Percentiles rank a stretch among this genome's conserved stretches.
Conservation (phyloP, 441 rosid species). For the Pelargonium cotyledonis region DNA sequence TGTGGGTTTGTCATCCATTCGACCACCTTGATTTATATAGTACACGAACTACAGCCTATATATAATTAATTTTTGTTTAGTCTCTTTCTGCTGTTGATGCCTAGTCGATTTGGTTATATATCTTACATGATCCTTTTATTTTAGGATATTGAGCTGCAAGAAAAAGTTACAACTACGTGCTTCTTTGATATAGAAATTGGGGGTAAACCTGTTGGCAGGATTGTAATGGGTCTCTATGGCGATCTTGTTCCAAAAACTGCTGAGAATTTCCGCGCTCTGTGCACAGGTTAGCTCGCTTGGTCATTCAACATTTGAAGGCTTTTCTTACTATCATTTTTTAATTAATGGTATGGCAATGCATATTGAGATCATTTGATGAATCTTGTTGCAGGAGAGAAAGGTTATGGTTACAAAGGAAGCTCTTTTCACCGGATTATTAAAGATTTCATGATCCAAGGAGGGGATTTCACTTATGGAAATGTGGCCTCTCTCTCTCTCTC, state of each 20-base stretch:
- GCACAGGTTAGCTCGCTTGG: slow-evolving; percentile 38
- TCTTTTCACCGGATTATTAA: slow-evolving; percentile 61
- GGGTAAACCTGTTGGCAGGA: slow-evolving; percentile 52
- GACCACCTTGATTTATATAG: too few relatives aligned
- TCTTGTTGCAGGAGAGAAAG: slow-evolving; percentile 49
- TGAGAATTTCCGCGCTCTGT: slow-evolving; percentile 58
- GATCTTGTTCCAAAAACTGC: slow-evolving; percentile 58
- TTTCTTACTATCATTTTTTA: not conserved
- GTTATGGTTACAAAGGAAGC: slow-evolving; percentile 55
- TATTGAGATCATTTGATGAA: slow-evolving; percentile 6
- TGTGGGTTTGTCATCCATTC: slow-evolving; percentile 26
- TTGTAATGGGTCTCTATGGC: slow-evolving; percentile 56
- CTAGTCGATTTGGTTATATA: too few relatives aligned
- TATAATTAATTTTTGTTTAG: too few relatives aligned
- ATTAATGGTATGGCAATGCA: slow-evolving; percentile 2
- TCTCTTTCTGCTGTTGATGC: too few relatives aligned
- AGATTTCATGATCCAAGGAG: slow-evolving; percentile 71
- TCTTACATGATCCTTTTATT: slow-evolving; percentile 13
- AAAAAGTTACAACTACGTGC: slow-evolving; percentile 49
- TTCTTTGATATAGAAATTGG: slow-evolving; percentile 68
- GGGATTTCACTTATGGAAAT: slow-evolving; percentile 58
- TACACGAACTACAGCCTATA: too few relatives aligned
- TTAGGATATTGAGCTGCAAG: slow-evolving; percentile 61
- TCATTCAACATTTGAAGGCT: not conserved
- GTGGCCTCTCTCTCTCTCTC: slow-evolving; percentile 27